Evolutionary conservation across 441 rosid species (phyloP), one percentile per base, ranked within the genome.

Genomic region (Capsella rubella): DNA sequence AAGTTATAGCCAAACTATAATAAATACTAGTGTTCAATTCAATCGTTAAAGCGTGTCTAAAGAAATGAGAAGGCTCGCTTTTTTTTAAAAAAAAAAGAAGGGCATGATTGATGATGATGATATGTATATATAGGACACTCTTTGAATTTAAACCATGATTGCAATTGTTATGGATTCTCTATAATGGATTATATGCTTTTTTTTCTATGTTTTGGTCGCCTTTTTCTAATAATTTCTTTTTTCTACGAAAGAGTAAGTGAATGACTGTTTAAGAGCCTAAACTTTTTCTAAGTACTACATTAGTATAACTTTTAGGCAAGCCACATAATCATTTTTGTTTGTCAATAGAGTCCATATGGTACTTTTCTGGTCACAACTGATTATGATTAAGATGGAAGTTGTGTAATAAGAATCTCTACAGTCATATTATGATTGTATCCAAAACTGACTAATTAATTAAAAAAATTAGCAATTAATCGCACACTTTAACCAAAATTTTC

Each of bases 21-120:
- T 1, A 28, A 28, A 28, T 28, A 28, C 4, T 2, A 28, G 3
- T 29, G 31, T 29, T 29, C 31, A 29, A 29, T 29, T 43, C 27
- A 43, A 42, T 42, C 8, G 31, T 61, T 42, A 31, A 16, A 43
- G 52, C 25, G 25, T 34, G 39, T 62, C 51, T 37, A 42, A 61
- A 28, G 4, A 6, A 7, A 14, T 2, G 66, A 61, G 67, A 62
- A 62, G n/a, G 67, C 53, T 62, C 37, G 37, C 67, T 45, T 62
- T 62, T 29, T 3, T 21, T 21, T 16, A 16, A 21, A 2, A 28
- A 21, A 2, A 28, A 62, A 62, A 29, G 67, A 62, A 28, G 27
- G 5, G 8, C n/a, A 28, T 29, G 15, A 62, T 62, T 29, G 15
- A 62, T 62, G 39, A 62, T 62, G 37, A 14, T 47, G 52, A 15